phyloP scores from a whole-genome alignment of 2,329 filamentous ascomycete genomes.

The Colletotrichum salicis region DNA sequence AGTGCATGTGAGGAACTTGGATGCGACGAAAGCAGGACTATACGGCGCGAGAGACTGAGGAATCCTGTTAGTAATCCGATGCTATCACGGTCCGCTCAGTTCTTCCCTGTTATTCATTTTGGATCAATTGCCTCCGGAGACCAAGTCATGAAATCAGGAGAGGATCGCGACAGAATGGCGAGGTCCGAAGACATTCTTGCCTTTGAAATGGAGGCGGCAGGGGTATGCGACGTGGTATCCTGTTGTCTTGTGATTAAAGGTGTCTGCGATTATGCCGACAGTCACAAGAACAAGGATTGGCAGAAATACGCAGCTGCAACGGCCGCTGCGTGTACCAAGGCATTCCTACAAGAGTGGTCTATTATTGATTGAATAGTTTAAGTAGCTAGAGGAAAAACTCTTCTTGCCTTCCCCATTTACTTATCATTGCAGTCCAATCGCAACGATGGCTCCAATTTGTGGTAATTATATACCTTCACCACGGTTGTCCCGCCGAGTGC shows the following conservation, averaged over 20 bases:
- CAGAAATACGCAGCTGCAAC: conserved; percentile 51
- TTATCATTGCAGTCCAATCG: too few species aligned
- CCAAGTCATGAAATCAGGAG: conserved; percentile 48
- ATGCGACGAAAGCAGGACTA: conserved; percentile 35
- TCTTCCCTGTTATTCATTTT: conserved; percentile 42
- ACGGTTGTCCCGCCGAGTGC: too few species aligned
- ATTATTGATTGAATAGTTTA: too few species aligned
- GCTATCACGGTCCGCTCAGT: not conserved
- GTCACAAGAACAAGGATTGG: conserved; percentile 52
- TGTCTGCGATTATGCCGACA: conserved; percentile 53
- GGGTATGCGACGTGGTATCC: conserved; percentile 43
- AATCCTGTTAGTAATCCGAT: not conserved
- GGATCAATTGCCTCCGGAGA: conserved; percentile 51
- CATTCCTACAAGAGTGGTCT: conserved; percentile 11
- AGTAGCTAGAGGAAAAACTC: too few species aligned
- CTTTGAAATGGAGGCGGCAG: conserved; percentile 50
- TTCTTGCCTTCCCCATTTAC: too few species aligned
- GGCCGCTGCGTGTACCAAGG: conserved; percentile 45
- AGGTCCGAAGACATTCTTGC: conserved; percentile 37
- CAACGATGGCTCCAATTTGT: too few species aligned
- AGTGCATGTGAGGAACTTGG: conserved; percentile 38
- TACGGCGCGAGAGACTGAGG: conserved; percentile 16
- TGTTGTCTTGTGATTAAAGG: conserved; percentile 49
- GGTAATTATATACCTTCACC: too few species aligned
- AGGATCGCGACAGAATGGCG: conserved; percentile 47